Percentiles rank a stretch among this genome's conserved stretches.
Evolutionary conservation across 306 rosid genomes (phyloP).

Genomic region (Pyrus pyrifolia): DNA sequence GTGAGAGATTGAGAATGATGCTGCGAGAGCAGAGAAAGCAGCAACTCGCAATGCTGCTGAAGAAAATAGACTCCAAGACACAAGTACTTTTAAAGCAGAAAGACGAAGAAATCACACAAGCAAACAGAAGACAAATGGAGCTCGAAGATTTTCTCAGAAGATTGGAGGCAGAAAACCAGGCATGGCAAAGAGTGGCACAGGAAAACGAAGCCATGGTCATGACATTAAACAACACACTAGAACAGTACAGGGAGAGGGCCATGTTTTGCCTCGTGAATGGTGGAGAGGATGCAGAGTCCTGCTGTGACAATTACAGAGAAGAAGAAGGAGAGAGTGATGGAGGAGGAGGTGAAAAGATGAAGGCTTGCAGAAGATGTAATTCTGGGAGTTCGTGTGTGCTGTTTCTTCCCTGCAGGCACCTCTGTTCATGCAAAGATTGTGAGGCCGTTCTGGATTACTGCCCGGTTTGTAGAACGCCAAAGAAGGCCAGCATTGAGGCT

Average conservation of each 20-base stretch:
- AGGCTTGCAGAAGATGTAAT: slow-evolving; percentile 50
- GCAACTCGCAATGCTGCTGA: slow-evolving; percentile 27
- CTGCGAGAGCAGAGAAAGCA: slow-evolving; percentile 49
- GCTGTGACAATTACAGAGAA: slow-evolving; percentile 28
- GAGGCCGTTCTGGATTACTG: slow-evolving; percentile 55
- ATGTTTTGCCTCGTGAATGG: slow-evolving; percentile 10
- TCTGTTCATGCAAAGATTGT: slow-evolving; percentile 67
- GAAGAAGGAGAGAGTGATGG: slow-evolving; percentile 6
- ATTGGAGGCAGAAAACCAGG: slow-evolving; percentile 54
- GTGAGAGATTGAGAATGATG: slow-evolving; percentile 40
- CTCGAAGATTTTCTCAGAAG: slow-evolving; percentile 40
- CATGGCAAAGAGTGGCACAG: slow-evolving; percentile 45
- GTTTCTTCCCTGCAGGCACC: slow-evolving; percentile 84
- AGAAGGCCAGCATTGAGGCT: slow-evolving; percentile 66
- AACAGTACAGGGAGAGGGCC: slow-evolving; percentile 42
- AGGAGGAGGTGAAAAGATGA: slow-evolving; percentile 8
- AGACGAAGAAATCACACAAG: slow-evolving; percentile 50
- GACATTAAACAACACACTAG: slow-evolving; percentile 42
- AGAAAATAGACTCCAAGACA: slow-evolving; percentile 31
- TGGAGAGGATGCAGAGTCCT: slow-evolving; percentile 52
- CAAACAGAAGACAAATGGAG: slow-evolving; percentile 33
- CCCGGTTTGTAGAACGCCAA: slow-evolving; percentile 54
- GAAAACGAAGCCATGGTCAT: slow-evolving; percentile 53
- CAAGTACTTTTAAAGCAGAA: slow-evolving; percentile 27
- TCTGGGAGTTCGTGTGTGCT: slow-evolving; percentile 32